Evolutionary conservation across 2,329 filamentous ascomycete species (phyloP), one percentile per base, ranked within the genome.

Genomic region (Sporothrix schenckii): DNA sequence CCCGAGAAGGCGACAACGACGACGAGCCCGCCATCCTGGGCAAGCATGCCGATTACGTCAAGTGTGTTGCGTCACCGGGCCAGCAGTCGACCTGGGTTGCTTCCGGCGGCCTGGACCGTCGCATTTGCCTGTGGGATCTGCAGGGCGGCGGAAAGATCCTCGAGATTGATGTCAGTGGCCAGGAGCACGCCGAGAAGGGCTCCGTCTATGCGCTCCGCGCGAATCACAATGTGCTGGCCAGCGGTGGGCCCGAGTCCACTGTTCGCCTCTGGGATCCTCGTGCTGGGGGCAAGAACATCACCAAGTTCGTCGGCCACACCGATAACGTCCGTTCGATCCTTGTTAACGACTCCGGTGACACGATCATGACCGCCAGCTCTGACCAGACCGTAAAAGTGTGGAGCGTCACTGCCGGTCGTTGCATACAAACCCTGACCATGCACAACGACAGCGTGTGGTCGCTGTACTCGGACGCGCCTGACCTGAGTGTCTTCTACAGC

Each of bases 371-470:
- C 0, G 94, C 93, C 16, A 97, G 94, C 75, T 94, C 94, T 1
- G 95, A 99, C 79, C 93, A 97, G 81, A 98, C 95, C 0, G 91
- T 99, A 82, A 99, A 99, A 82, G 89, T 98, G 71, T 99, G 95
- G 95, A 97, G 94, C 74, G 90, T 98, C 75, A 95, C 92, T 13
- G 94, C 93, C 27, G 95, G 95, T 69, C 87, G 95, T 75, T 99
- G 95, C 84, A 94, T 98, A 91, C 93, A 97, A 80, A 99, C 95
- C 0, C 87, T 99, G 75, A 97, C 94, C 69, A 99, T 99, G 95
- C 95, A 99, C 81, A 97, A 97, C 77, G 93, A 97, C 77, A 97
- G 94, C 78, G 92, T 99, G 27, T 99, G 95, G 95, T 96, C 93
- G 1, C 84, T 99, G 27, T 97, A 91, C 80, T 97, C 95, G 0